Conservation (phyloP, 257 asterid genomes). For the Jacaranda copaia region DNA sequence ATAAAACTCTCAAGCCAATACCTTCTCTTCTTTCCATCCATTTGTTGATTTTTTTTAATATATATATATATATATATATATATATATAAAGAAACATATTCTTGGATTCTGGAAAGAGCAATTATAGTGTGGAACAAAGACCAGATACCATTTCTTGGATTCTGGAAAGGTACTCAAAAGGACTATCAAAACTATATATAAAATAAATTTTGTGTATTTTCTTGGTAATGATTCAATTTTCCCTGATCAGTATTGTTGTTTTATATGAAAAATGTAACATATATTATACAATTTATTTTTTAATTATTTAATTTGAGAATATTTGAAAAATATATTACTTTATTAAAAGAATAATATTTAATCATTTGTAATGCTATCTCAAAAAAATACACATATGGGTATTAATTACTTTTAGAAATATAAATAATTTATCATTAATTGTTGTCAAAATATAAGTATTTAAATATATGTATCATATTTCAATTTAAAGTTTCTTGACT, state of each 20-base stretch:
- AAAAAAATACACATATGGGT: no score
- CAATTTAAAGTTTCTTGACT: no score
- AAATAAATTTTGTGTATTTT: not conserved
- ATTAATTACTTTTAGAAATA: no score
- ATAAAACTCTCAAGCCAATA: not conserved
- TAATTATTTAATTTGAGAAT: no score
- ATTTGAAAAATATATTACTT: no score
- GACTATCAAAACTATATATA: not conserved
- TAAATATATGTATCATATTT: no score
- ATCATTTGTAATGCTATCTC: no score
- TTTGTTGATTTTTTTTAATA: not conserved
- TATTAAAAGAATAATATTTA: no score
- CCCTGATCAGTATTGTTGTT: not conserved
- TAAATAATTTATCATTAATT: no score
- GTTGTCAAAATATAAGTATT: no score
- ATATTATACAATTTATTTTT: no score
- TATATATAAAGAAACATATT: not conserved
- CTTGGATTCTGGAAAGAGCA: conserved; percentile 28
- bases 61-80: no score
- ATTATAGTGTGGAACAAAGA: conserved; percentile 2
- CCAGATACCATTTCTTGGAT: conserved; percentile 39
- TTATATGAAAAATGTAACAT: not conserved
- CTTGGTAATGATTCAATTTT: conserved; percentile 25
- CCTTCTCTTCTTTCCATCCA: not conserved
- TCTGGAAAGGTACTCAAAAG: conserved; percentile 8